Evolutionary conservation across 2,329 filamentous ascomycete genomes (phyloP).

Genomic region (Ambrosiella cleistominuta): DNA sequence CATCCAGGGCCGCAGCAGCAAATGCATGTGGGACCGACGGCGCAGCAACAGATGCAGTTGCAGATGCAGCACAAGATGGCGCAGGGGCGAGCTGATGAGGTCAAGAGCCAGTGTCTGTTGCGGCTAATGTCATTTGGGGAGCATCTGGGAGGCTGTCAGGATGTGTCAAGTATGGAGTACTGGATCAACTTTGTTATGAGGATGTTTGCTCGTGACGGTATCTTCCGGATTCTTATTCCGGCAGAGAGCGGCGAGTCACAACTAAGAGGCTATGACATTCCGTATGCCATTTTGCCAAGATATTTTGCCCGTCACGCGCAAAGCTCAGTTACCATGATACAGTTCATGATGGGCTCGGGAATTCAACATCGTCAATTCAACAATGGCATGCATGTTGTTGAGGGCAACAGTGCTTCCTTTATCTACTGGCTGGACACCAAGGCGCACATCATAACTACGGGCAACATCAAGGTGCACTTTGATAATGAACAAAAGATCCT

Average conservation of each 20-base stretch:
- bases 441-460: constrained; percentile 66
- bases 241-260: constrained; percentile 37
- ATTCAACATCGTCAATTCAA: constrained; percentile 14
- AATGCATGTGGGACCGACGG: constrained; percentile 14
- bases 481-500: constrained; percentile 67
- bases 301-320: constrained; percentile 85
- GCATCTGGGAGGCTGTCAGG: constrained; percentile 39
- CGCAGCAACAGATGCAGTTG: constrained; percentile 29
- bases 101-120: constrained; percentile 40
- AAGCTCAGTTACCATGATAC: constrained; percentile 70
- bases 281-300: constrained; percentile 61
- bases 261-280: constrained; percentile 61
- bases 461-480: constrained; percentile 62
- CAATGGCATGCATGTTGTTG: constrained; percentile 48
- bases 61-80: constrained; percentile 16
- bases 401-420: constrained; percentile 59
- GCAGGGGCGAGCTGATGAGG: constrained; percentile 20
- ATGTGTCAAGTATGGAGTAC: constrained; percentile 50
- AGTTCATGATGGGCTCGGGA: constrained; percentile 58
- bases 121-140: constrained; percentile 47
- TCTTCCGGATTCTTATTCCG: constrained; percentile 57
- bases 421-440: constrained; percentile 80
- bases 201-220: constrained; percentile 64
- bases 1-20: constrained; percentile 3
- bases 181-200: constrained; percentile 66